Evolutionary conservation across 2,329 filamentous ascomycete genomes (phyloP).

Genomic region (Fusarium virguliforme): DNA sequence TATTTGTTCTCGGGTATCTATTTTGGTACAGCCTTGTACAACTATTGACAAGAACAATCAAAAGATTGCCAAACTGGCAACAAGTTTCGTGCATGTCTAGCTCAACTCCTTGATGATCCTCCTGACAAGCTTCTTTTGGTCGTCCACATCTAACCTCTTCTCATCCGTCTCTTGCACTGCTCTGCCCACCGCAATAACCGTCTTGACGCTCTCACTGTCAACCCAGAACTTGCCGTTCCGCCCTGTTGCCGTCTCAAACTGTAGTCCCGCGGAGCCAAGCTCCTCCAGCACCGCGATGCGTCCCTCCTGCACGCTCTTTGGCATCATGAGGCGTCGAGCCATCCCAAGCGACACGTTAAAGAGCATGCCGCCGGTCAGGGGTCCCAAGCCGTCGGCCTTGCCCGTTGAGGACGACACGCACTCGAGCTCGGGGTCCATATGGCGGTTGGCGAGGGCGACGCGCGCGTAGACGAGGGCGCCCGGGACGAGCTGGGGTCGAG

Average conservation of each 20-base stretch:
- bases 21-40: constrained; percentile 44
- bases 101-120: constrained; percentile 74
- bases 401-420: constrained; percentile 90
- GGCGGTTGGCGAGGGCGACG: constrained; percentile 81
- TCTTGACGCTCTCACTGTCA: constrained; percentile 81
- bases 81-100: constrained; percentile 52
- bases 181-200: constrained; percentile 83
- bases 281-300: constrained; percentile 84
- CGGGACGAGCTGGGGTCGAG: constrained; percentile 80
- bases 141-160: constrained; percentile 72
- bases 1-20: constrained; percentile 50
- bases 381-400: constrained; percentile 89
- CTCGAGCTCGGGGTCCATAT: constrained; percentile 91
- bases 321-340: constrained; percentile 83
- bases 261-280: constrained; percentile 80
- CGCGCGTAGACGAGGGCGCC: constrained; percentile 92
- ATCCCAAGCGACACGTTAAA: constrained; percentile 86
- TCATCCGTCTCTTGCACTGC: constrained; percentile 86
- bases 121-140: constrained; percentile 80
- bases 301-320: constrained; percentile 73
- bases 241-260: constrained; percentile 94
- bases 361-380: constrained; percentile 87
- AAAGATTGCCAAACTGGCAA: constrained; percentile 40
- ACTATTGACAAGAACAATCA: constrained; percentile 43
- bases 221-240: constrained; percentile 96